Evolutionary conservation across 2,329 filamentous ascomycete genomes (phyloP).

Genomic region (Colletotrichum truncatum): DNA sequence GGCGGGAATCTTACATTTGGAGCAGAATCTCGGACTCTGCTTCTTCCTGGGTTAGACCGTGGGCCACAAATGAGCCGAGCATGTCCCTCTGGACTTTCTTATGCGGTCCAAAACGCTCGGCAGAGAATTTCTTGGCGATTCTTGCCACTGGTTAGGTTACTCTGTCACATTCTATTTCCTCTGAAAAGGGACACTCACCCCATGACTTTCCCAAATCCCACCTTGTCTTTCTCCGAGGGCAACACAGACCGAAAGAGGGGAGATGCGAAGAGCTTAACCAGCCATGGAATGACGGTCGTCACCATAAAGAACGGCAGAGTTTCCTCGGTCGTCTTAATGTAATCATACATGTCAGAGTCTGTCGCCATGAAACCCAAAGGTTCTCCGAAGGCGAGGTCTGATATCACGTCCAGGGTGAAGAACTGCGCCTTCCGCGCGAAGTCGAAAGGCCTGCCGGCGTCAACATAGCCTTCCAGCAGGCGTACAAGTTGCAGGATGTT

Average conservation of each 20-base stretch:
- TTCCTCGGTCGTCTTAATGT: slow-evolving; percentile 52
- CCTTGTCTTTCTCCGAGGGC: slow-evolving; percentile 47
- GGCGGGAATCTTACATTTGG: slow-evolving; percentile 39
- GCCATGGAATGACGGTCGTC: slow-evolving; percentile 49
- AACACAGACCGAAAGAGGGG: slow-evolving; percentile 49
- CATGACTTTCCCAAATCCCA: slow-evolving; percentile 52
- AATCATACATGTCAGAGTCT: slow-evolving; percentile 56
- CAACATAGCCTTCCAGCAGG: slow-evolving; percentile 50
- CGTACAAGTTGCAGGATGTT: slow-evolving; percentile 54
- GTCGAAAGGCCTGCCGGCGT: slow-evolving; percentile 52
- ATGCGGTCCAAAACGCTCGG: slow-evolving; percentile 53
- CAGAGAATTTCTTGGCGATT: slow-evolving; percentile 54
- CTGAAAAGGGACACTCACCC: slow-evolving; percentile 46
- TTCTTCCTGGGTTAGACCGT: slow-evolving; percentile 47
- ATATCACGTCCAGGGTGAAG: slow-evolving; percentile 64
- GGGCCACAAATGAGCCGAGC: slow-evolving; percentile 53
- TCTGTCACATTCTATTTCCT: slow-evolving; percentile 41
- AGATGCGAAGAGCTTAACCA: slow-evolving; percentile 49
- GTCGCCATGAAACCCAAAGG: slow-evolving; percentile 55
- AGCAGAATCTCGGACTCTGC: slow-evolving; percentile 54
- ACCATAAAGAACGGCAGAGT: slow-evolving; percentile 53
- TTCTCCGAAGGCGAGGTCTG: slow-evolving; percentile 57
- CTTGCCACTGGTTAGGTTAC: slow-evolving; percentile 32
- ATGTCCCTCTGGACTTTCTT: slow-evolving; percentile 58
- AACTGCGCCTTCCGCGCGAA: slow-evolving; percentile 57